Evolutionary conservation across 1,139 yeast species (phyloP).

Genomic region (Zhuliangozyma parablackwelliae): DNA sequence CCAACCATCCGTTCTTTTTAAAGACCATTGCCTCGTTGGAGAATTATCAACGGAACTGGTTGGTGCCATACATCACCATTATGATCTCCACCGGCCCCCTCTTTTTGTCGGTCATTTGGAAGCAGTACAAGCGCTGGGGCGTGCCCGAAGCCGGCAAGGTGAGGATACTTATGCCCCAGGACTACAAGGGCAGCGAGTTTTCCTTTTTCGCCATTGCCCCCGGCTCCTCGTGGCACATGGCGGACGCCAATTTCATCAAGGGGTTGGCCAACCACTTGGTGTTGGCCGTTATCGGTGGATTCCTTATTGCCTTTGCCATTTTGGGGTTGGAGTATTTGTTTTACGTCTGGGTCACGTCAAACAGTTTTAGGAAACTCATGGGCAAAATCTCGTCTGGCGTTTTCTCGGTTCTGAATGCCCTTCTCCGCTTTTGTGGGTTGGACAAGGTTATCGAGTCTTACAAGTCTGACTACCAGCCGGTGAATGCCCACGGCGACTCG

Average conservation of each 20-base stretch:
- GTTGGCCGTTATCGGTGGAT: conserved; percentile 65
- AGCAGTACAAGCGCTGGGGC: conserved; percentile 79
- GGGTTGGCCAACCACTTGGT: conserved; percentile 66
- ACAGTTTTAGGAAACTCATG: conserved; percentile 22
- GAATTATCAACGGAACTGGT: conserved; percentile 66
- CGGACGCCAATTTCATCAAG: conserved; percentile 75
- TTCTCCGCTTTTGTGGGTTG: conserved; percentile 11
- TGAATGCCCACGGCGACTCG: conserved; percentile 1
- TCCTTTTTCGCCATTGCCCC: conserved; percentile 69
- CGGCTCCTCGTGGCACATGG: conserved; percentile 88
- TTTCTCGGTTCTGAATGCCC: conserved; percentile 2
- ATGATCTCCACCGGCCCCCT: conserved; percentile 94
- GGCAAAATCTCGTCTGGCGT: conserved; percentile 8
- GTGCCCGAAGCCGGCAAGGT: conserved; percentile 59
- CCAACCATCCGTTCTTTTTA: conserved; percentile 78
- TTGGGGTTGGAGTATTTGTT: conserved; percentile 62
- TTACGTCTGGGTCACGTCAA: conserved; percentile 42
- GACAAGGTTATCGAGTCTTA: conserved; percentile 7
- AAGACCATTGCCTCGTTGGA: conserved; percentile 64
- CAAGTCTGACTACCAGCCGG: conserved; percentile 1
- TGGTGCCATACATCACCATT: conserved; percentile 83
- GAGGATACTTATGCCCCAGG: conserved; percentile 66
- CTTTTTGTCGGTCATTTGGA: conserved; percentile 81
- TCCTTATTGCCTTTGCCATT: conserved; percentile 51
- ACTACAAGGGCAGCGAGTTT: conserved; percentile 53